Evolutionary conservation across 495 filamentous ascomycete genomes (phyloP), one percentile per base, ranked within the genome.

Genomic region (Ramalina intermedia): DNA sequence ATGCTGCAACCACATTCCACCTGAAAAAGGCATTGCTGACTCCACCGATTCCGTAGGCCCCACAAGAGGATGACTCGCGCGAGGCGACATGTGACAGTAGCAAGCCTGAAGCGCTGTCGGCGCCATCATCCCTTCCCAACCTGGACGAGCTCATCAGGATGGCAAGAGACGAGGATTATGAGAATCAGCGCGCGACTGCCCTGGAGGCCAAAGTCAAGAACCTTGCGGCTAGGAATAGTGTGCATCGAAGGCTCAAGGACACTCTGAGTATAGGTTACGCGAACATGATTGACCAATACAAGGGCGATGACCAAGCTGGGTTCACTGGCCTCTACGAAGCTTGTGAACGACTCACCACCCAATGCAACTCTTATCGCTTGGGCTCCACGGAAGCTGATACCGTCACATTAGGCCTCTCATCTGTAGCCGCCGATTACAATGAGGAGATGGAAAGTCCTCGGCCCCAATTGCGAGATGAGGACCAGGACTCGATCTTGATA

Each of bases 311-410:
- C 64, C 94, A 91, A 69, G 79, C 80, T 57, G 81, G 73, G 55
- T 98, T 98, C 67, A 83, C 82, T 47, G 76, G 76, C 58, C 69
- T 95, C 41, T 94, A 89, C 63, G 85, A 90, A 70, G 82, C 86
- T 43, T 72, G 94, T 51, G 81, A 87, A 67, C 86, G 94, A 66
- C 82, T 95, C 43, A 78, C 83, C 64, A 84, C 85, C 33, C 24
- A 37, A 47, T 47, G 44, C 26, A 33, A 33, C 7, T 7, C 29
- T 33, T 7, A 33, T 33, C 5, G 29, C 12, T 33, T 11, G 12
- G 7, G 29, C 8, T 13, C 29, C 8, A 33, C 29, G 29, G 29
- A 33, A 33, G 6, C 29, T 33, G 29, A 33, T 33, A 11, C 29
- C 29, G 1, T 13, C 29, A 9, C 7, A 33, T 33, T 11, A 33